A percentile compares a stretch with the other conserved stretches of the same genome.
phyloP scores from a whole-genome alignment of 2,329 filamentous ascomycete species.

The Fusarium algeriense region DNA sequence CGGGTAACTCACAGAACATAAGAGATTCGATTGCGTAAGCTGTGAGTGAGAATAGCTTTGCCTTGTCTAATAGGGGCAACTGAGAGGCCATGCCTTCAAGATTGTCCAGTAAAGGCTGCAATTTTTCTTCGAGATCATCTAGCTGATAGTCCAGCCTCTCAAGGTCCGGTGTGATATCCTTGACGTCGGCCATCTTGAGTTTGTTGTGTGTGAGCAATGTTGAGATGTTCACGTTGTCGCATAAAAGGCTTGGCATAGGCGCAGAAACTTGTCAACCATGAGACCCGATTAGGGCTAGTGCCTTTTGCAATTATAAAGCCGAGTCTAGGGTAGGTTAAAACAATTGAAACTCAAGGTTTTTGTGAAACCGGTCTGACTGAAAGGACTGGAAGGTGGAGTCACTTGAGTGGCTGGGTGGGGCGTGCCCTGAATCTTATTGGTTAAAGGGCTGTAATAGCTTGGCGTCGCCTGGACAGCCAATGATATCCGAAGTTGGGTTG shows the following conservation, averaged over 20 bases:
- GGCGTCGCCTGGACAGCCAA: no score
- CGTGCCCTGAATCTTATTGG: no score
- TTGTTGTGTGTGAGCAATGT: conserved; percentile 1
- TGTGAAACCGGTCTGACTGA: no score
- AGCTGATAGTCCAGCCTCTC: conserved; percentile 82
- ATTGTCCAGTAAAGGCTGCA: conserved; percentile 78
- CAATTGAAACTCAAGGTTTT: no score
- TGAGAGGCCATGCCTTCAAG: conserved; percentile 78
- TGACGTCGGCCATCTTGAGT: conserved; percentile 56
- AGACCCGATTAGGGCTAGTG: conserved; percentile 34
- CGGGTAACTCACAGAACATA: conserved; percentile 75
- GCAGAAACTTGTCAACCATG: conserved; percentile 39
- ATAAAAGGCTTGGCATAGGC: conserved; percentile 34
- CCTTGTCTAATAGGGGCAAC: conserved; percentile 91
- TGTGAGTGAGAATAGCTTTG: conserved; percentile 89
- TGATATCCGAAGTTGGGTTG: no score
- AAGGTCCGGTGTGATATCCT: conserved; percentile 74
- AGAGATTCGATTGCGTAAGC: conserved; percentile 93
- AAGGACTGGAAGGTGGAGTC: no score
- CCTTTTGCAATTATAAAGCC: conserved; percentile 7
- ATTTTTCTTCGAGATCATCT: conserved; percentile 79
- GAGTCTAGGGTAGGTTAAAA: no score
- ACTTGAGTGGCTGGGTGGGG: no score
- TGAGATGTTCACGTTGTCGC: conserved; percentile 35
- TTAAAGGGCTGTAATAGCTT: no score